phyloP scores from a whole-genome alignment of 306 rosid genomes.

The Prunus armeniaca region DNA sequence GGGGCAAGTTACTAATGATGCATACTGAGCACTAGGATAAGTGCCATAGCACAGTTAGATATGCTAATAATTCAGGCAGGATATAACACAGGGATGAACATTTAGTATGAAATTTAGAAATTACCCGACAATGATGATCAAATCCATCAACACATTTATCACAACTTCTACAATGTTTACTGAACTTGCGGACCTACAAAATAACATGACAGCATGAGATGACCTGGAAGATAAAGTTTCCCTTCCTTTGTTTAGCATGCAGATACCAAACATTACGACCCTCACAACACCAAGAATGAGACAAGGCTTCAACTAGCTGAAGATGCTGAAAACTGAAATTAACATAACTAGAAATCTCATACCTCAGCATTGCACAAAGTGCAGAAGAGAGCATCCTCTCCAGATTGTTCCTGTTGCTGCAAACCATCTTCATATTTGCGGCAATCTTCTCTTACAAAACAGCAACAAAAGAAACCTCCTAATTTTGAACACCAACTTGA shows the following conservation, averaged over 20 bases:
- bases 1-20: not conserved
- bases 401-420: conserved; percentile 57
- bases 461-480: conserved; percentile 61
- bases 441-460: conserved; percentile 68
- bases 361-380: conserved; percentile 90
- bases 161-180: conserved; percentile 89
- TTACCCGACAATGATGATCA: conserved; percentile 86
- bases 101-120: conserved; percentile 4
- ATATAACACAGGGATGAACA: not conserved
- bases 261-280: not conserved
- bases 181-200: conserved; percentile 71
- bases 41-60: not conserved
- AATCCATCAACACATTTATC: conserved; percentile 86
- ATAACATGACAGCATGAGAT: not conserved
- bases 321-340: not conserved
- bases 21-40: not conserved
- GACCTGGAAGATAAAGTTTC: not conserved
- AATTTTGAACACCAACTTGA: conserved; percentile 52
- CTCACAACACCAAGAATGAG: not conserved
- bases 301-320: not conserved
- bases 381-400: conserved; percentile 76
- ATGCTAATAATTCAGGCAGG: not conserved
- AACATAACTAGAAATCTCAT: conserved; percentile 7
- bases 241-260: not conserved
- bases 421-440: conserved; percentile 46